Evolutionary conservation across 352 stramenopile genomes (phyloP).

Genomic region (Phytophthora europaea): DNA sequence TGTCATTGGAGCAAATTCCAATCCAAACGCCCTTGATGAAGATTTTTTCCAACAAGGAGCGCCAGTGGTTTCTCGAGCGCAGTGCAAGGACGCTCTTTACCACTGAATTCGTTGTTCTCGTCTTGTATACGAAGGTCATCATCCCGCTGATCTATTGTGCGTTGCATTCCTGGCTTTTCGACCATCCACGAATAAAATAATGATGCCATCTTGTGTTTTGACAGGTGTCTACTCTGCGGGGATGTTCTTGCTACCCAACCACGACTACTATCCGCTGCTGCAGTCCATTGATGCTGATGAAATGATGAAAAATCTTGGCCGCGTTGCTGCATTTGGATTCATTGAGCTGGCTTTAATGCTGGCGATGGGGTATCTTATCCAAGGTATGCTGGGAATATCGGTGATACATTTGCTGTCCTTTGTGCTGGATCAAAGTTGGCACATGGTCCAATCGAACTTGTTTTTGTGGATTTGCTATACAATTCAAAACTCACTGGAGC

Average conservation of each 20-base stretch:
- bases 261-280: slow-evolving; percentile 36
- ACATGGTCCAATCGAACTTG: slow-evolving; percentile 45
- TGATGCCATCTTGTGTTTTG: neutral
- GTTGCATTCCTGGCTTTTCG: neutral
- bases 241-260: slow-evolving; percentile 29
- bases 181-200: neutral
- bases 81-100: slow-evolving; percentile 21
- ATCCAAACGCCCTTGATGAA: neutral
- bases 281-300: slow-evolving; percentile 1
- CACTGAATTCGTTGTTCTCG: slow-evolving; percentile 33
- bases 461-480: slow-evolving; percentile 48
- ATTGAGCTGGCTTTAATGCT: slow-evolving; percentile 30
- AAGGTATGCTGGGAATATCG: slow-evolving; percentile 16
- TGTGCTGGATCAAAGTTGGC: slow-evolving; percentile 38
- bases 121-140: slow-evolving; percentile 40
- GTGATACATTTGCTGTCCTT: slow-evolving; percentile 36
- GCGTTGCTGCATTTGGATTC: slow-evolving; percentile 26
- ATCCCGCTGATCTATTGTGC: neutral
- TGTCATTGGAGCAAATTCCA: neutral
- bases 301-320: slow-evolving; percentile 12
- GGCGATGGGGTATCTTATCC: slow-evolving; percentile 14
- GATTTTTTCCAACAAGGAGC: slow-evolving; percentile 9
- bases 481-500: slow-evolving; percentile 36
- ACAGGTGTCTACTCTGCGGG: slow-evolving; percentile 32
- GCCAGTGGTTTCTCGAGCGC: slow-evolving; percentile 8